Evolutionary conservation across 2,329 filamentous ascomycete genomes (phyloP), one percentile per base, ranked within the genome.

Genomic region (Aureobasidium musti): DNA sequence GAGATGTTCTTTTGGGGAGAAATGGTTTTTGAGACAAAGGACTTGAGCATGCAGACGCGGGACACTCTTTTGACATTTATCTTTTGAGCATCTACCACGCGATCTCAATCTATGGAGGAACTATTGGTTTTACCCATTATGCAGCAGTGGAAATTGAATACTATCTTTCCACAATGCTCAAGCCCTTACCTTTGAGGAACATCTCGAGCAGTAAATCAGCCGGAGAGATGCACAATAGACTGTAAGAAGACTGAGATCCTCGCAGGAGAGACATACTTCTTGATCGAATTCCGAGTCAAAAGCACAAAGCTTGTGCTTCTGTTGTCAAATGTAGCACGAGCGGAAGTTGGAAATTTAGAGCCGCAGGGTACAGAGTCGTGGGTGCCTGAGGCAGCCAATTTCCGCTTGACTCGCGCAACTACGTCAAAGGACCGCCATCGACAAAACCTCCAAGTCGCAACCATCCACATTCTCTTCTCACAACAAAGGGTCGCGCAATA

Each of bases 391-490:
- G 5, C 26, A 49, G 57, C 43, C 28, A 61, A 61, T 7, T 19
- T 35, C 19, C 2, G 7, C 19, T 17, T 14, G 35, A 39, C 35
- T 39, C 35, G 6, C 8, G n/a, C 41, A 37, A 37, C 57, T 61
- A 63, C 59, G 59, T 63, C 59, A 63, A 63, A 17, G 35, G 28
- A 13, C 17, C 43, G 47, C 47, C n/a, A 4, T 30, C 33, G n/a
- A 52, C 45, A 50, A 50, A 49, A 45, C 43, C 30, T 52, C 59
- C 28, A 41, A 28, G 6, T 33, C 4, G n/a, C 33, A n/a, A 19
- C 35, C 33, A 10, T 13, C 5, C 33, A 28, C 26, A 26, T 37
- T 41, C 2, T 6, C 52, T 30, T 4, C 19, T n/a, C 52, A 37
- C 50, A 53, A 26, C 63, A 30, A 21, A 7, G 7, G 7, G 37